phyloP scores from a whole-genome alignment of 352 stramenopile genomes.

The Thraustochytrium sp. region DNA sequence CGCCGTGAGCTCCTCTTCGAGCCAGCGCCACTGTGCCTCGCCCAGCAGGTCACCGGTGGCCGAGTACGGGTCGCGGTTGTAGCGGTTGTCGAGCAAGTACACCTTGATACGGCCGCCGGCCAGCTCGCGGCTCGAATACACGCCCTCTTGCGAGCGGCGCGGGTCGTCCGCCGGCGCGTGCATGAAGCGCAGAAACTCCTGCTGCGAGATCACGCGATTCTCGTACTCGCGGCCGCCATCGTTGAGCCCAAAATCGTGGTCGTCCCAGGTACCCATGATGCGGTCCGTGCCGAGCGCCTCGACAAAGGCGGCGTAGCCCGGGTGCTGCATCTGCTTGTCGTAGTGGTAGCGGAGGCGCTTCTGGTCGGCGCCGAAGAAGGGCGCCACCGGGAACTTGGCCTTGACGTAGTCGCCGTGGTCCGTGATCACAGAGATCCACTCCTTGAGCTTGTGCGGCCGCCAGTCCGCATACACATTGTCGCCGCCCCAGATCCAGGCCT shows the following conservation, averaged over 20 bases:
- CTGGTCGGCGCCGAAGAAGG: background rate
- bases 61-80: constrained; percentile 66
- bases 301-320: constrained; percentile 38
- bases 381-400: background rate
- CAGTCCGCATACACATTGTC: constrained; percentile 57
- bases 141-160: constrained; percentile 65
- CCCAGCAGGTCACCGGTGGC: constrained; percentile 66
- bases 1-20: constrained; percentile 66
- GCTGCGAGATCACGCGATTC: constrained; percentile 67
- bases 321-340: constrained; percentile 1
- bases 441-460: background rate
- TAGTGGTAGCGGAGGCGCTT: constrained; percentile 18
- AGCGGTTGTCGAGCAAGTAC: constrained; percentile 72
- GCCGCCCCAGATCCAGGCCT: constrained; percentile 29
- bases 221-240: constrained; percentile 68
- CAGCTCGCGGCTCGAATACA: constrained; percentile 71
- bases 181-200: constrained; percentile 75
- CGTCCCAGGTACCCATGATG: constrained; percentile 55
- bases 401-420: background rate
- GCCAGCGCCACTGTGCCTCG: constrained; percentile 69
- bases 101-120: constrained; percentile 71
- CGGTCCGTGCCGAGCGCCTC: constrained; percentile 53
- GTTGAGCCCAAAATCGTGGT: constrained; percentile 80
- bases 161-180: constrained; percentile 64
- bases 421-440: background rate